Conservation (phyloP, 495 filamentous ascomycete species). For the Penicillium waksmanii region DNA sequence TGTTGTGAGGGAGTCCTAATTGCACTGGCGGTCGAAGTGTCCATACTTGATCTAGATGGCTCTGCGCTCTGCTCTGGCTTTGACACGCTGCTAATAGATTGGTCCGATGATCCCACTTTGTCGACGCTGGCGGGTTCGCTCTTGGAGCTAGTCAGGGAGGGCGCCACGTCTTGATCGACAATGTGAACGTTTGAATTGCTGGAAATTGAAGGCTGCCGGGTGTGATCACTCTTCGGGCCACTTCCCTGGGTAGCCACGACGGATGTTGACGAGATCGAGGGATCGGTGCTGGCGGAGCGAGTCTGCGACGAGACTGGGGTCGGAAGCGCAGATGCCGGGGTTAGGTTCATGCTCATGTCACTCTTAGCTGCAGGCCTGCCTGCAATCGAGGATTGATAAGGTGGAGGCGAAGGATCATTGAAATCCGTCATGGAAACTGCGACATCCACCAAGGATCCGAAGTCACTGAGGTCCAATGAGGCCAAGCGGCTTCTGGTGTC, state of each 20-base stretch:
- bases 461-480: constrained; percentile 40
- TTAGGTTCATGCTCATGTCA: background rate
- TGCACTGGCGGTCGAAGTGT: background rate
- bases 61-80: constrained; percentile 9
- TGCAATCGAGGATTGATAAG: constrained; percentile 31
- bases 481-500: constrained; percentile 31
- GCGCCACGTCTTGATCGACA: background rate
- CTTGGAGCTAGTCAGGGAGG: background rate
- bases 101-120: background rate
- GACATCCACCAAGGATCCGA: constrained; percentile 43
- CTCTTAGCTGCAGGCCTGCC: constrained; percentile 6
- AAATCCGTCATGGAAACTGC: constrained; percentile 35
- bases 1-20: constrained; percentile 24
- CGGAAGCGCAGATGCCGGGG: constrained; percentile 1
- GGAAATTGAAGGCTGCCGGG: constrained; percentile 17
- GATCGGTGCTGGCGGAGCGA: background rate
- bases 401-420: constrained; percentile 35
- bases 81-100: constrained; percentile 7
- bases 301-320: constrained; percentile 5
- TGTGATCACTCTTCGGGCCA: constrained; percentile 9
- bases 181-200: constrained; percentile 9
- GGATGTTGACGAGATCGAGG: constrained; percentile 12
- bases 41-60: background rate
- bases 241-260: constrained; percentile 12
- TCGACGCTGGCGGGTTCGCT: background rate